Evolutionary conservation across 2,329 filamentous ascomycete genomes (phyloP).

Genomic region (Ramularia collo-cygni): DNA sequence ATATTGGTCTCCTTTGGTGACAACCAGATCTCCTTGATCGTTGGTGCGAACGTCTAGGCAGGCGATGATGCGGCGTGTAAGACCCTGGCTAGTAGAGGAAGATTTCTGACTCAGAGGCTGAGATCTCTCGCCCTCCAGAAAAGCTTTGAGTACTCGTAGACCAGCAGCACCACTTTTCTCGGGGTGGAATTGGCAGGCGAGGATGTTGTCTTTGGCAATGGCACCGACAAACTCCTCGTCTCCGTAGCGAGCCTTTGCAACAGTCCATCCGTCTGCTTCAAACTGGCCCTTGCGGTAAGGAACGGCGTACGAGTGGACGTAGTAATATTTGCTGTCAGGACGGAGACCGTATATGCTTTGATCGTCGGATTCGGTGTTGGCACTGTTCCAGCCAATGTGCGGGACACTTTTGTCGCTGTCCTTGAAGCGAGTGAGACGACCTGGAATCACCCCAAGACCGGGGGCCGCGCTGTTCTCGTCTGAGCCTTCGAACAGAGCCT

Average conservation of each 20-base stretch:
- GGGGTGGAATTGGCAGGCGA: slow-evolving; percentile 94
- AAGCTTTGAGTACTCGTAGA: slow-evolving; percentile 74
- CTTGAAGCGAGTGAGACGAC: slow-evolving; percentile 67
- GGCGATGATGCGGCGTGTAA: slow-evolving; percentile 90
- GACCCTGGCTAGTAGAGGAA: slow-evolving; percentile 49
- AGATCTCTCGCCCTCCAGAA: slow-evolving; percentile 65
- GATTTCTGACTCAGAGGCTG: slow-evolving; percentile 38
- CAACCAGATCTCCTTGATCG: slow-evolving; percentile 87
- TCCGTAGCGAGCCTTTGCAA: slow-evolving; percentile 87
- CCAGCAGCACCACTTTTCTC: slow-evolving; percentile 94
- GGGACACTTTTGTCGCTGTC: slow-evolving; percentile 80
- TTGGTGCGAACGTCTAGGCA: slow-evolving; percentile 94
- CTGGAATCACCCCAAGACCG: slow-evolving; percentile 70
- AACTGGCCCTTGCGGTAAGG: slow-evolving; percentile 67
- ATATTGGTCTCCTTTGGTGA: slow-evolving; percentile 98
- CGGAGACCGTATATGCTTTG: slow-evolving; percentile 69
- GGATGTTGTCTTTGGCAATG: slow-evolving; percentile 74
- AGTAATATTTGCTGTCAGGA: slow-evolving; percentile 91
- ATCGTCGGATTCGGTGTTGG: slow-evolving; percentile 52
- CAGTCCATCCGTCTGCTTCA: slow-evolving; percentile 77
- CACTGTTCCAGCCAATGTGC: slow-evolving; percentile 98
- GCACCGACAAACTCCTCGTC: slow-evolving; percentile 87
- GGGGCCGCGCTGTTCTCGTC: slow-evolving; percentile 65
- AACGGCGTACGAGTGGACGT: slow-evolving; percentile 90
- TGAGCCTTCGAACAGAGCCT: slow-evolving; percentile 82